Base-by-base conservation (phyloP, 495 filamentous ascomycete genomes). In the Neurospora sublineolata region DNA sequence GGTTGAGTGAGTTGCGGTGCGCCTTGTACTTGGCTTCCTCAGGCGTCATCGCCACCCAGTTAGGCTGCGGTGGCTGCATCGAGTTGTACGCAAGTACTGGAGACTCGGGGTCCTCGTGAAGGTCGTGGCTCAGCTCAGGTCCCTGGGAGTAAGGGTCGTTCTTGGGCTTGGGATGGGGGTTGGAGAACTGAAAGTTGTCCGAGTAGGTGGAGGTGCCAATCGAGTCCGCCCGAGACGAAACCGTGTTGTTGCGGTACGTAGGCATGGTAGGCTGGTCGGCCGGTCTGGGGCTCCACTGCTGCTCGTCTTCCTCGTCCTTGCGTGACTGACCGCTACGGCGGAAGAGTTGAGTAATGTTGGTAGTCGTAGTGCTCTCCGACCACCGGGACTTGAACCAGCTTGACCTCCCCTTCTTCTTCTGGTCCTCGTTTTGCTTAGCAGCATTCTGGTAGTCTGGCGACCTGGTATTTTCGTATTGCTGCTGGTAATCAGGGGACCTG, bases 331-430 rank as follows among this genome's bases (percentile, higher is more conserved):
- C 82, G 73, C 85, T 87, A 41, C 80, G 82, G 64, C 86, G 82
- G 77, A 88, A 88, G 12, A 83, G 82, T 68, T 80, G 79, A 67
- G 82, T 79, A 14, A 87, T 77, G 72, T 82, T 87, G 0, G 96
- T 95, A 30, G 94, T 87, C 5, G 95, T 98, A 27, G 95, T 97
- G 52, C 52, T 64, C 81, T 95, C 94, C 4, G 94, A 97, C 95
- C 95, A 99, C 38, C 95, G 89, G 14, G 96, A 98, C n/a, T 93
- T 92, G 82, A 94, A 85, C 83, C 86, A 95, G 79, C 97, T 90
- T 4, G 93, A 95, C 16, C 93, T 94, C 12, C 93, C 95, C 80
- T 97, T 96, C 81, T 97, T 93, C 83, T 97, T 97, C 75, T 90
- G 89, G 71, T 87, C 85, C 80, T 94, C 94, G 37, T 92, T 91